Base-by-base conservation (phyloP, 768 basidiomycete species). In the Tulasnella sp. region DNA sequence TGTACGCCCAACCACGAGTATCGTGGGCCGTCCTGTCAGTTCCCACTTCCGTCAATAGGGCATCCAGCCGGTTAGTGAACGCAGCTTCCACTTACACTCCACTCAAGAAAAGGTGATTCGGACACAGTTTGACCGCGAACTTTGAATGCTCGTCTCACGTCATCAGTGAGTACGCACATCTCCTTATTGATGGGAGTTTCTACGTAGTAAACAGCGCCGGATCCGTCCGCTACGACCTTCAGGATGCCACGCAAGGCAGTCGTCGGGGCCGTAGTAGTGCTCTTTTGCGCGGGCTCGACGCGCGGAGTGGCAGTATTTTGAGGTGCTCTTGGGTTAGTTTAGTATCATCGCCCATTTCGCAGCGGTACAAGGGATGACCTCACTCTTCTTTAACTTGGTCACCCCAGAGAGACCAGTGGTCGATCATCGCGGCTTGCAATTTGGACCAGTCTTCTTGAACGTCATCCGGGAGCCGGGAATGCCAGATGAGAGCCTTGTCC, bases 361-460 rank as follows among this genome's bases (percentile, higher is more conserved):
- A n/a, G 7, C 24, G 24, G 21, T 8, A 52, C n/a, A 24, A 52
- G 1, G 52, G n/a, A n/a, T 1, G 52, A n/a, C 52, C n/a, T 52
- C n/a, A 52, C 52, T n/a, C 52, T 21, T 52, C 52, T 24, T 52
- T 52, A 3, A 44, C 44, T 18, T 44, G 1, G 44, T 52, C n/a
- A n/a, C 52, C 9, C 21, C 6, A 0, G 7, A 27, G 27, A 19
- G 62, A 68, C 73, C 73, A 74, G n/a, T 21, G 73, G 31, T n/a
- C 73, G 14, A 42, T 27, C 14, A 74, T 19, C 1, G 39, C 73
- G 39, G 38, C 39, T 31, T 74, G 73, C 31, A 74, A 36, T 16
- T 74, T 74, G 18, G 46, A n/a, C 73, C 73, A 74, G 73, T 48
- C 39, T 21, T 74, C 73, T 48, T 40, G 39, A 40, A 74, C 27